Percentiles rank a stretch among this genome's conserved stretches.
phyloP scores from a whole-genome alignment of 1,284 basidiomycete genomes.

The Fomitiporia mediterranea region DNA sequence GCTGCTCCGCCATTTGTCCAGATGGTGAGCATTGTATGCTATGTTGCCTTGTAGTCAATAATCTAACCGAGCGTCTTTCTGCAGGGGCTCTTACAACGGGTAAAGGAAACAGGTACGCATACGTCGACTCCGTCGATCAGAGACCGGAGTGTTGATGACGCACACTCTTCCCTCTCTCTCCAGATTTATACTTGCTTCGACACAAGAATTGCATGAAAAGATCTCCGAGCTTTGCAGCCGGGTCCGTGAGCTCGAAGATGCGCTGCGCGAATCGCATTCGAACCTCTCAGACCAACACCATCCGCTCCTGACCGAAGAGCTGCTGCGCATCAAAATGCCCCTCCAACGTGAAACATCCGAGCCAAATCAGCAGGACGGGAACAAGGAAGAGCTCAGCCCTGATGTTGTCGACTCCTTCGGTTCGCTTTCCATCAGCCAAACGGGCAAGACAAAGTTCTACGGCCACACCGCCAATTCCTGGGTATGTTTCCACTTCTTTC shows the following conservation, averaged over 20 bases:
- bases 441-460: slow-evolving; percentile 67
- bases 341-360: slow-evolving; percentile 54
- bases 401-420: slow-evolving; percentile 77
- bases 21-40: slow-evolving; percentile 34
- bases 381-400: slow-evolving; percentile 54
- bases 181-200: slow-evolving; percentile 78
- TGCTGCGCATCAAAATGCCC: slow-evolving; percentile 67
- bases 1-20: slow-evolving; percentile 69
- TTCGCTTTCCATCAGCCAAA: slow-evolving; percentile 61
- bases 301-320: slow-evolving; percentile 62
- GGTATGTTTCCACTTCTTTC: slow-evolving; percentile 38
- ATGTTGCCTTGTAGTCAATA: too few species aligned
- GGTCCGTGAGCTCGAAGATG: slow-evolving; percentile 75
- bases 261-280: slow-evolving; percentile 53
- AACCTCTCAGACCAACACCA: slow-evolving; percentile 58
- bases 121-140: neutral
- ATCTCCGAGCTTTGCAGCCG: slow-evolving; percentile 69
- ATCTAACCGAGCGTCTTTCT: slow-evolving; percentile 3
- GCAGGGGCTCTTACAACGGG: slow-evolving; percentile 71
- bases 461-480: slow-evolving; percentile 74
- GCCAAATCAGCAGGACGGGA: slow-evolving; percentile 33
- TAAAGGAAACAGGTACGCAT: slow-evolving; percentile 66
- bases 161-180: neutral
- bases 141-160: neutral
- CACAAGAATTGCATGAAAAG: slow-evolving; percentile 78